Base-by-base conservation (phyloP, 306 rosid genomes). In the Prosopis cineraria region DNA sequence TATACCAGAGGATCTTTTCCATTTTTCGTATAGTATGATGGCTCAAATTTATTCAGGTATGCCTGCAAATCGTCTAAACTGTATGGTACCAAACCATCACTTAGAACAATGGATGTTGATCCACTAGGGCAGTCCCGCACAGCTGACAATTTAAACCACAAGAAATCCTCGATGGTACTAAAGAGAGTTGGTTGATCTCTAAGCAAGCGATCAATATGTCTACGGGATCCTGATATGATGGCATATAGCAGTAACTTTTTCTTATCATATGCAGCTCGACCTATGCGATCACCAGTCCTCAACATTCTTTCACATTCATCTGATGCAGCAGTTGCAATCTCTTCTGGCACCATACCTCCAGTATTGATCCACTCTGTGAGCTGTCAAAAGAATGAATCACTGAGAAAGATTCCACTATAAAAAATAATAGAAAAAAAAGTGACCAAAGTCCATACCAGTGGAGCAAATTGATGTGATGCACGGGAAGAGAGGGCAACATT, bases 1-100 rank as follows among this genome's bases (percentile, higher is more conserved):
- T 91, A 95, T 59, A 95, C 97, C 76, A 95, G 70, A 79, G 99
- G 99, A 73, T 95, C 99, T 79, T 93, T 92, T 53, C 99, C 99
- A 84, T 87, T 95, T 90, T 91, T 95, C 3, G 99, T 93, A 83
- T 95, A 95, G 80, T 95, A 93, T 27, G 98, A 91, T 14, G 99
- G 96, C 69, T 93, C 98, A 87, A 89, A 95, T 83, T 95, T 95
- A 85, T 95, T 95, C 73, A 95, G 88, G 86, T 93, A 95, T 72
- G 40, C 59, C 88, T 95, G 99, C 81, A 95, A 86, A 84, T 95
- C 98, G 52, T 92, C 99, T 90, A 95, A 83, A 50, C 91, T 93
- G 80, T 93, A 95, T 65, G 97, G 99, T 71, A 93, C 91, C 40
- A 89, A 81, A 68, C 94, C 90, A 65, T 95, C 99, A 79, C 83